Conservation (phyloP, 441 rosid species). For the Pelargonium exstipulatum region DNA sequence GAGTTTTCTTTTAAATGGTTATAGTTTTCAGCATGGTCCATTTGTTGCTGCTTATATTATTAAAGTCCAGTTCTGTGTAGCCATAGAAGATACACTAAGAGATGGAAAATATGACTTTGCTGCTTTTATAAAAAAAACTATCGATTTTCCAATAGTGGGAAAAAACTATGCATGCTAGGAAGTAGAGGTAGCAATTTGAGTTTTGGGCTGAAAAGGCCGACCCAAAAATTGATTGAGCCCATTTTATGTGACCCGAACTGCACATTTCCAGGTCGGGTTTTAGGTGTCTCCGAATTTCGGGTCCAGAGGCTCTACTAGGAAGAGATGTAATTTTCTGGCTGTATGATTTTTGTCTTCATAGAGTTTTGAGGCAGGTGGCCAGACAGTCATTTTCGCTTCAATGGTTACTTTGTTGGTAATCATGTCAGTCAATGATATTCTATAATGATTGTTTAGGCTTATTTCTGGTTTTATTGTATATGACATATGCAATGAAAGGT, state of each 20-base stretch:
- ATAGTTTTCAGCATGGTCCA: conserved; percentile 2
- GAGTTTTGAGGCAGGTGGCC: not conserved
- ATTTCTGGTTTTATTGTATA: not conserved
- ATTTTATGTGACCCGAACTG: no score
- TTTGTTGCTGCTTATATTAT: not conserved
- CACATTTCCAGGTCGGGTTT: no score
- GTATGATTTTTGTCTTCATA: not conserved
- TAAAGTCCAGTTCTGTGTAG: not conserved
- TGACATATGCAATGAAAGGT: no score
- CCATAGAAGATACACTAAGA: not conserved
- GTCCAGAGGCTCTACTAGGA: not conserved
- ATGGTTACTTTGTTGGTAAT: not conserved
- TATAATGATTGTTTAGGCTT: not conserved
- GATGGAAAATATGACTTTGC: not conserved
- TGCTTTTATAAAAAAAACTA: not conserved
- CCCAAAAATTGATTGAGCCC: no score
- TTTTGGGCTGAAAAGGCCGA: no score
- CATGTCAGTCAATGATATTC: not conserved
- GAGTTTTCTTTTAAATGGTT: conserved; percentile 8
- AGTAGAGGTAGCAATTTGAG: no score
- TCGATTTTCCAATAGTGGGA: not conserved
- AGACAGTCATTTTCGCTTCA: not conserved
- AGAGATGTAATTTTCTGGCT: not conserved
- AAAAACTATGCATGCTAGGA: not conserved
- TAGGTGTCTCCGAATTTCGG: no score